phyloP scores from a whole-genome alignment of 805 yeast genomes.

The Kodamaea neixiangensis region DNA sequence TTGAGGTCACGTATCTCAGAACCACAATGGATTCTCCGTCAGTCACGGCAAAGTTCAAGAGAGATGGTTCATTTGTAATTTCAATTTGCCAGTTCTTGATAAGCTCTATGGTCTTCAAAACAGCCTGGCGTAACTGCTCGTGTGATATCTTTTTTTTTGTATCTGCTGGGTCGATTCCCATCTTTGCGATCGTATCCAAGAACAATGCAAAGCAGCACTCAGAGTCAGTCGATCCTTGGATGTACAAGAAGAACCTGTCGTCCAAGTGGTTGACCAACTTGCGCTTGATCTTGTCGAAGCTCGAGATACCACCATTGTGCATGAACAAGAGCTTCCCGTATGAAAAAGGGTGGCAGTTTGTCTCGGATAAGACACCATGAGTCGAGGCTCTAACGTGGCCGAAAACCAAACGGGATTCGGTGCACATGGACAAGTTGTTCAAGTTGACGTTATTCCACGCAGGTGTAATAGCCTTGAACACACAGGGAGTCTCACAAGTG shows the following conservation, averaged over 20 bases:
- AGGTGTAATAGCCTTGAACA: conserved; percentile 94
- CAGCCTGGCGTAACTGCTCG: conserved; percentile 61
- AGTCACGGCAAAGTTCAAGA: conserved; percentile 91
- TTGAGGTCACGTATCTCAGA: conserved; percentile 84
- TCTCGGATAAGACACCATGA: conserved; percentile 89
- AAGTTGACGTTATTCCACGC: conserved; percentile 96
- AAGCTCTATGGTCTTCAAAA: conserved; percentile 69
- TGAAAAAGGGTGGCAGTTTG: conserved; percentile 95
- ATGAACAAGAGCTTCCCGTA: conserved; percentile 88
- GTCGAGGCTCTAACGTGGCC: conserved; percentile 98
- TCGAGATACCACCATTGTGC: conserved; percentile 93
- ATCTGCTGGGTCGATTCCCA: conserved; percentile 72
- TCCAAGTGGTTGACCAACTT: conserved; percentile 67
- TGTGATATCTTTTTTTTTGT: conserved; percentile 45
- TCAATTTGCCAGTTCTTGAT: conserved; percentile 80
- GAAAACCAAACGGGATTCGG: conserved; percentile 79
- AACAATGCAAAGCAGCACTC: conserved; percentile 93
- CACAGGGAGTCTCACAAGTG: conserved; percentile 57
- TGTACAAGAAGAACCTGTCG: conserved; percentile 74
- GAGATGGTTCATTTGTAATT: conserved; percentile 64
- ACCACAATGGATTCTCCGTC: conserved; percentile 88
- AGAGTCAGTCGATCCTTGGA: conserved; percentile 95
- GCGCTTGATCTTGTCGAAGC: conserved; percentile 73
- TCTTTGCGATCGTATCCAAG: conserved; percentile 68
- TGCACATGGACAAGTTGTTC: conserved; percentile 82